Base-by-base conservation (phyloP, 2,329 filamentous ascomycete species). In the Dissoconium aciculare region DNA sequence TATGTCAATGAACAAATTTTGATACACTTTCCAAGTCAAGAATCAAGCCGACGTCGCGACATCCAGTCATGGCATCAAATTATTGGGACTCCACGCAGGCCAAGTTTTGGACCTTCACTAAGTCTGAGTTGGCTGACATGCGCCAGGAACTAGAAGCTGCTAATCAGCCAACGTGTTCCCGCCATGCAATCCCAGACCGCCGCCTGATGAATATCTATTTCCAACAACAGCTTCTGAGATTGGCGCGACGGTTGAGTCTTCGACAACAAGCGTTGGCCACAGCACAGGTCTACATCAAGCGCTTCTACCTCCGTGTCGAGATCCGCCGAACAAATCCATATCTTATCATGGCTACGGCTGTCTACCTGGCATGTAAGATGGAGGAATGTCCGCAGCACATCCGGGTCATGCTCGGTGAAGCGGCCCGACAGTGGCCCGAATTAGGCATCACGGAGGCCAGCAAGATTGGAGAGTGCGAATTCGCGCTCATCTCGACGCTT, bases 321-420 rank as follows among this genome's bases (percentile, higher is more conserved):
- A 84, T 95, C 41, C 78, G 87, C 34, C 74, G 78, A 40, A 93
- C 85, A 28, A 98, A 95, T 47, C 84, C 87, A 3, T 93, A 92
- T 51, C 73, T 95, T 19, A 74, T 95, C 35, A 69, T 93, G 41
- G 78, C 84, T n/a, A 95, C 89, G 1, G 81, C 87, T 4, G 69
- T 95, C 37, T 98, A 98, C 54, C 65, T 98, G 19, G 85, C 89
- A 12, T 93, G 84, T 62, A 98, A 98, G 59, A 93, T 92, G 73
- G 89, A 98, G 55, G 89, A 98, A 56, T 85, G 77, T 30, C 89
- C 89, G 3, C 87, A 95, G 54, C 89, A 98, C 54, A 95, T 98
- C 47, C 73, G 89, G 16, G 70, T 92, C 40, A 77, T 98, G 35
- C 76, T 89, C 8, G 77, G 74, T 27, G 89, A 98, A 55, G 83